Conservation (phyloP, 2,329 filamentous ascomycete genomes). For the Fusarium guadeloupense region DNA sequence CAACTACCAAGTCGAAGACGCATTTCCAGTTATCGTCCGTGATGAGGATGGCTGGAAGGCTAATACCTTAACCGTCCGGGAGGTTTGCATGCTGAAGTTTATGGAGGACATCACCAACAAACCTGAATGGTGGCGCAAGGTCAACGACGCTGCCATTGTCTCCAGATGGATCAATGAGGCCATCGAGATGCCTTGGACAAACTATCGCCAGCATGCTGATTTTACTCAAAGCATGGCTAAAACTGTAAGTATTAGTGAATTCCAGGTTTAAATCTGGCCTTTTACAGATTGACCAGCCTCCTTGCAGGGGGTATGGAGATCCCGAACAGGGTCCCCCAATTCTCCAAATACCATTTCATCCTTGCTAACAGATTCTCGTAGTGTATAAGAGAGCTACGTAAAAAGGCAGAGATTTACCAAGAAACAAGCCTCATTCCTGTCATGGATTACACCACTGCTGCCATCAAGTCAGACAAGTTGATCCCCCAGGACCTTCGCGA, state of each 20-base stretch:
- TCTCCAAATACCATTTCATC: too few relatives aligned
- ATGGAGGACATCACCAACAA: conserved; percentile 49
- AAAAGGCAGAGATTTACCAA: conserved; percentile 48
- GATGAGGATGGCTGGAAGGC: conserved; percentile 35
- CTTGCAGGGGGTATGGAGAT: too few relatives aligned
- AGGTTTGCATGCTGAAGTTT: conserved; percentile 47
- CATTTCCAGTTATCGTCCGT: conserved; percentile 38
- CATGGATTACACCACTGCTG: conserved; percentile 46
- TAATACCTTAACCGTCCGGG: conserved; percentile 43
- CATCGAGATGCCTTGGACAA: conserved; percentile 44
- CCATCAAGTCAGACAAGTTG: conserved; percentile 50
- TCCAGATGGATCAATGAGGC: conserved; percentile 45
- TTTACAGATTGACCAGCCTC: too few relatives aligned
- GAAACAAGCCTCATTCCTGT: conserved; percentile 47
- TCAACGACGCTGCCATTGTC: conserved; percentile 39
- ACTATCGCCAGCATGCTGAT: conserved; percentile 33
- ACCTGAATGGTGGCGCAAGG: conserved; percentile 49
- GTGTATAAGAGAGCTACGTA: conserved; percentile 48
- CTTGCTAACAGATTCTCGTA: conserved; percentile 17
- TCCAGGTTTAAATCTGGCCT: too few relatives aligned
- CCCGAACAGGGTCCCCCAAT: too few relatives aligned
- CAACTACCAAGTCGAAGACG: neutral
- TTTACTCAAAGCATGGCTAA: conserved; percentile 47
- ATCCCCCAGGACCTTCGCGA: conserved; percentile 41
- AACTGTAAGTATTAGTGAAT: conserved; percentile 43